These are phyloP conservation scores for Thalassiosira mediterranea DNA, from an alignment of 352 stramenopile species.

Conservation along the genomic window DNA sequence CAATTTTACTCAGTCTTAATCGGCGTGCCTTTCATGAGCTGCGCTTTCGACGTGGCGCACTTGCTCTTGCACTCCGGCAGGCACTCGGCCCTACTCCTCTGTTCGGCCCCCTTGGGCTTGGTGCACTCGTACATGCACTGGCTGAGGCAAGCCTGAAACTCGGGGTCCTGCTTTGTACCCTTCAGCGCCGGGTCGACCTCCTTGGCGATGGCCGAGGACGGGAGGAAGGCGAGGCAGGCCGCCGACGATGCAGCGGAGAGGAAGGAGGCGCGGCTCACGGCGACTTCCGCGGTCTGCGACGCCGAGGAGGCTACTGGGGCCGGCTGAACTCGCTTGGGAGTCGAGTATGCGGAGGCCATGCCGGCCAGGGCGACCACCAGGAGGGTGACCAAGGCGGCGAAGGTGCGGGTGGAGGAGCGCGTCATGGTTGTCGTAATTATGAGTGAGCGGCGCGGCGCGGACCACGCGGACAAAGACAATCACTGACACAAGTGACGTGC, in stretches of 20 bases:
- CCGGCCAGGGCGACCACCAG: slow-evolving; percentile 1
- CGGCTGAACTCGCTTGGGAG: too few species aligned
- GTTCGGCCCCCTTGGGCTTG: slow-evolving; percentile 76
- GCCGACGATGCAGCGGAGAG: slow-evolving; percentile 11
- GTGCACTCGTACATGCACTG: slow-evolving; percentile 79
- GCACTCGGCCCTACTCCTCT: slow-evolving; percentile 65
- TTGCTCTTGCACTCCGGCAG: slow-evolving; percentile 76
- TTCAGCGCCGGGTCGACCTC: slow-evolving; percentile 60
- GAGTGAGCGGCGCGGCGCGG: too few species aligned
- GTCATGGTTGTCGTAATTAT: slow-evolving; percentile 15
- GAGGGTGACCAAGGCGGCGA: slow-evolving; percentile 2
- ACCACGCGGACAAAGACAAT: too few species aligned
- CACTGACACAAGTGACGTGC: too few species aligned
- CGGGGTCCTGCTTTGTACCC: slow-evolving; percentile 71
- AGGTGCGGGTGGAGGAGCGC: neutral
- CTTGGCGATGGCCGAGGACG: slow-evolving; percentile 49
- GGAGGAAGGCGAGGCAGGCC: slow-evolving; percentile 24
- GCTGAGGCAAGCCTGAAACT: slow-evolving; percentile 62
- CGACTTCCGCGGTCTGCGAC: neutral
- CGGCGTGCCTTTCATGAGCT: slow-evolving; percentile 65
- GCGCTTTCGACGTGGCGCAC: slow-evolving; percentile 68
- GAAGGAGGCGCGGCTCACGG: slow-evolving; percentile 20
- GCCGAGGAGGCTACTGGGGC: slow-evolving; percentile 3
- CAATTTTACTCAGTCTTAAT: too few species aligned
- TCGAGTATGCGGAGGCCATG: slow-evolving; percentile 13